Base-by-base conservation (phyloP, 2,329 filamentous ascomycete species). In the Grosmannia clavigera region DNA sequence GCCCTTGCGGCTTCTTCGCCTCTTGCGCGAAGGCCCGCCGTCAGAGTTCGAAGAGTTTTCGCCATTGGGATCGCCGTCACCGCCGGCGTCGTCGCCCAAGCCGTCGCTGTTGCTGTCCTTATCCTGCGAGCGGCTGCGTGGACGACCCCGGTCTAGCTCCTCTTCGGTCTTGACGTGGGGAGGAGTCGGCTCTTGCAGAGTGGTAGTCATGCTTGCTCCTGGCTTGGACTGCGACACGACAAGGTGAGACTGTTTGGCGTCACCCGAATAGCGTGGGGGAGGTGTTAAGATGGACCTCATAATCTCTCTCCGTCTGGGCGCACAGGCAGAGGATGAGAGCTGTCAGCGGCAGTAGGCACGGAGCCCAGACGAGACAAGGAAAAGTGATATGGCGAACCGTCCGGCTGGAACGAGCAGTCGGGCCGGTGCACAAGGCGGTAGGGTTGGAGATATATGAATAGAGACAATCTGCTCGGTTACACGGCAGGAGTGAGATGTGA, bases 1-100 rank as follows among this genome's bases (percentile, higher is more conserved):
- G 3, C 86, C 87, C 71, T 91, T 91, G 64, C 88, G 82, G 73
- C 87, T 91, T 60, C 87, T 76, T 65, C 87, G 76, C 61, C 86
- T 77, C 73, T 90, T 84, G 60, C 78, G 77, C 5, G 74, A 73
- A 3, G 79, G 78, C 9, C 56, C 56, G 1, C 79, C 78, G 35
- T 81, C 78, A 2, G 77, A 79, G 65, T 78, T 79, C 40, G 78
- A 80, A 5, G 79, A 80, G 62, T 76, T 74, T 22, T 71, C 77
- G 60, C 75, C 74, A 62, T 74, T 73, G 16, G 68, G 71, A 52
- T 76, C 74, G 27, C 67, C 71, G 19, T 73, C 70, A 12, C 66
- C 67, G 50, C 68, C 70, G 40, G 72, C 73, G 53, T 69, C 72
- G 62, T 76, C 75, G 51, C 72, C 72, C 31, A 74, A 70, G 54